Conservation (phyloP, 331 rosid genomes). For the Cydonia oblonga region DNA sequence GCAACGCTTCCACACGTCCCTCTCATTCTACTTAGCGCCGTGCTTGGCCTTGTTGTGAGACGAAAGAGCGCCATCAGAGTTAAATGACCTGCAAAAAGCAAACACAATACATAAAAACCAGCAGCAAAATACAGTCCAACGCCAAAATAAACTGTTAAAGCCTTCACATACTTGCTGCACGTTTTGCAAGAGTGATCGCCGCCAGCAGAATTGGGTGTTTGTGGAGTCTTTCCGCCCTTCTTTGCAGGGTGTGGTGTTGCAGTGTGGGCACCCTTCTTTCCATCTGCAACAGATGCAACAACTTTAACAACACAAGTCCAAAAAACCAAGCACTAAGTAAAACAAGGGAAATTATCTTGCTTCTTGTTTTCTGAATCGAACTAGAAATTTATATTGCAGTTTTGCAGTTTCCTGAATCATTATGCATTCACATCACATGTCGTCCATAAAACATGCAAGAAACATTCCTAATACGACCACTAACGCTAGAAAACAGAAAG, state of each 20-base stretch:
- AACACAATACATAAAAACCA: background rate
- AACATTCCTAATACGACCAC: background rate
- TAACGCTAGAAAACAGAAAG: background rate
- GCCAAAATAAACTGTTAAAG: too few species aligned
- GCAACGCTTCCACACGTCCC: background rate
- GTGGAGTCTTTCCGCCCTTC: slow-evolving; percentile 48
- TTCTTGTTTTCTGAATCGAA: too few species aligned
- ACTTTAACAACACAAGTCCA: background rate
- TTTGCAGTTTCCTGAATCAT: background rate
- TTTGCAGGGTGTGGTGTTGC: slow-evolving; percentile 84
- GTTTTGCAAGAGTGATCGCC: slow-evolving; percentile 46
- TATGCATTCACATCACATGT: background rate
- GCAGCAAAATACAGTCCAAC: background rate
- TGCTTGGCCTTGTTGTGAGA: slow-evolving; percentile 88
- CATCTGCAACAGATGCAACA: slow-evolving; percentile 25
- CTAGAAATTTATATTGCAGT: too few species aligned
- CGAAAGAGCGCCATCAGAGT: slow-evolving; percentile 46
- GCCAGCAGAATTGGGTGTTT: slow-evolving; percentile 66
- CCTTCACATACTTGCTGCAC: slow-evolving; percentile 49
- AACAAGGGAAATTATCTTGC: too few species aligned
- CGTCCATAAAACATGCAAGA: background rate
- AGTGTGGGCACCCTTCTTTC: slow-evolving; percentile 52
- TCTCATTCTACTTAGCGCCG: background rate
- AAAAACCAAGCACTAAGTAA: background rate
- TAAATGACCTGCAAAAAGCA: slow-evolving; percentile 31